Base-by-base conservation (phyloP, 2,329 filamentous ascomycete species). In the Scedosporium apiospermum region DNA sequence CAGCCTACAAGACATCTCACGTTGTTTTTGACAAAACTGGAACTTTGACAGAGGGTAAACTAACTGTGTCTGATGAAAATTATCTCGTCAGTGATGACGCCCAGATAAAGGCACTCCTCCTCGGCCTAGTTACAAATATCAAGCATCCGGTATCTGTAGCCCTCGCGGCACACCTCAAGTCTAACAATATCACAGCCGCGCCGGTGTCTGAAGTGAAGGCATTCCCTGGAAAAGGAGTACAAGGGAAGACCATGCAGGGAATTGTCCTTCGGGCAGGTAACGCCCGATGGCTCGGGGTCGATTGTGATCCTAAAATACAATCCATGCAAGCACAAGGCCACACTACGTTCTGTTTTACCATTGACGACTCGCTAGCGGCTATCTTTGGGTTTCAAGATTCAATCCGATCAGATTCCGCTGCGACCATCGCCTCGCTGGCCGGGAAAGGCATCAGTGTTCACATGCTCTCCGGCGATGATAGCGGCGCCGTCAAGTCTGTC, bases 1-100 rank as follows among this genome's bases (percentile, higher is more conserved):
- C 81, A 0, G 85, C 83, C 0, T 75, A 81, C 62, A 86, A 83
- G 64, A 75, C 82, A 0, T 80, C 84, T 0, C 84, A 92, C 67
- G 82, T 92, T 2, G 80, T 93, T 0, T 89, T 93, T 66, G 89
- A 93, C 76, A 93, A 93, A 73, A 93, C 90, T 0, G 89, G 90
- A 0, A 93, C 89, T 0, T 71, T 93, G 7, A 93, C 89, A 0
- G 70, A 77, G 27, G 87, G 86, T 0, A 77, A 79, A 2, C 67
- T 88, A 38, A 72, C 74, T 55, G 72, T 83, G 62, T 70, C 71
- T 64, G 27, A 10, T 16, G 65, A 66, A 4, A 23, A 64, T 23
- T 63, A 30, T n/a, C 4, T 63, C 18, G 51, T 23, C 1, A 58
- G 65, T 0, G 21, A 65, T 21, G 27, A 14, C 1, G 27, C 60